These are phyloP conservation scores for Limnanthes douglasii DNA, from an alignment of 345 rosid species.

Conservation along the genomic window DNA sequence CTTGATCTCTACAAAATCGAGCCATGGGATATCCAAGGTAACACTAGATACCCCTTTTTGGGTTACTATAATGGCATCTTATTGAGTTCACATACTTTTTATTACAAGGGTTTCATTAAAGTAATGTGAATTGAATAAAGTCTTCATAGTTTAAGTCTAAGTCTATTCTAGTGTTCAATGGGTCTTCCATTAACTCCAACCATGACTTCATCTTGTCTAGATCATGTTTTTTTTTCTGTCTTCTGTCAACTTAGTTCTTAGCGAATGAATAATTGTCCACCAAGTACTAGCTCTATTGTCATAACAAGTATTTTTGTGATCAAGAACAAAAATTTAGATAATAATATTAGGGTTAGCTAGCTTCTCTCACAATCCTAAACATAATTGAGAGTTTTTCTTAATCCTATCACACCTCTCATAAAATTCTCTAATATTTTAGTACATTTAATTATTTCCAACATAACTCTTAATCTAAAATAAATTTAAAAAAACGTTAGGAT, in stretches of 20 bases:
- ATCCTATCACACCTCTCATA: too few species aligned
- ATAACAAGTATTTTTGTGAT: too few species aligned
- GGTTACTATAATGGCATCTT: too few species aligned
- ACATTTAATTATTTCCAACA: conserved; percentile 2
- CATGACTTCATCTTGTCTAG: conserved; percentile 2
- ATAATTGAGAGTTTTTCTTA: too few species aligned
- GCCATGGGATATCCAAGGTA: conserved; percentile 99
- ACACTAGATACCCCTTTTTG: neutral
- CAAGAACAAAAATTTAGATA: too few species aligned
- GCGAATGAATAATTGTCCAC: too few species aligned
- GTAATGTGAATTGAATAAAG: neutral
- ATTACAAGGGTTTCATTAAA: conserved; percentile 4
- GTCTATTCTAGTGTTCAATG: neutral
- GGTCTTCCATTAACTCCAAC: neutral
- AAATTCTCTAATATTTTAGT: neutral
- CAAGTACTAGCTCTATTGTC: too few species aligned
- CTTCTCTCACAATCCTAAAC: too few species aligned
- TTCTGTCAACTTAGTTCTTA: too few species aligned
- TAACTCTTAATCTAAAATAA: neutral
- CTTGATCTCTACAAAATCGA: conserved; percentile 93
- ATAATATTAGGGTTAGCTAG: too few species aligned
- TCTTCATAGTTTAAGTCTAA: neutral
- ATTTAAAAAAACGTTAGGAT: conserved; percentile 1
- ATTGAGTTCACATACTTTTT: conserved; percentile 1
- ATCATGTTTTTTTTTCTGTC: conserved; percentile 1